phyloP scores from a whole-genome alignment of 139 green algal genomes.

The Picochlorum sp. region DNA sequence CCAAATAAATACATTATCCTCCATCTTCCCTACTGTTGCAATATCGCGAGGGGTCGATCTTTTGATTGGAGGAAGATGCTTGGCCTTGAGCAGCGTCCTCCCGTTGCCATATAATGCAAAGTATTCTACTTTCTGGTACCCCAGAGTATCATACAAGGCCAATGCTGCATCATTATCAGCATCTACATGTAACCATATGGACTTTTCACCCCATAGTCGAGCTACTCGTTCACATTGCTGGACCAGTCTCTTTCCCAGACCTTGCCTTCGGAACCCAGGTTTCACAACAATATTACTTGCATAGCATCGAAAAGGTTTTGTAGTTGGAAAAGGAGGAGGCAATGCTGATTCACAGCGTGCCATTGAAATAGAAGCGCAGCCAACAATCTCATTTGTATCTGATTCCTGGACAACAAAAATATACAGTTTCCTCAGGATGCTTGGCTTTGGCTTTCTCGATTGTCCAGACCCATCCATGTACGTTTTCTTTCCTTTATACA shows the following conservation, averaged over 20 bases:
- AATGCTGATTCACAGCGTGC: slow-evolving; percentile 46
- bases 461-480: not conserved
- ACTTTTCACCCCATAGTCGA: slow-evolving; percentile 32
- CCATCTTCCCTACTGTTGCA: not conserved
- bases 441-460: not conserved
- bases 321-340: slow-evolving; percentile 57
- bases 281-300: slow-evolving; percentile 60
- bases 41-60: not conserved
- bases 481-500: not conserved
- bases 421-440: not conserved
- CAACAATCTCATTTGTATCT: slow-evolving; percentile 7
- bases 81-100: not conserved
- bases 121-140: slow-evolving; percentile 28
- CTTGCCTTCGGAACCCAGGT: slow-evolving; percentile 24
- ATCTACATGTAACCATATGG: slow-evolving; percentile 52
- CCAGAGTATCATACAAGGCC: slow-evolving; percentile 36
- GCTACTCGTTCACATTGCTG: slow-evolving; percentile 39
- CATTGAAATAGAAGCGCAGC: slow-evolving; percentile 28
- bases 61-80: not conserved
- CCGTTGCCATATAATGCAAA: slow-evolving; percentile 3
- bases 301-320: slow-evolving; percentile 45
- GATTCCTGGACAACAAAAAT: slow-evolving; percentile 12
- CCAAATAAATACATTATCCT: slow-evolving; percentile 3
- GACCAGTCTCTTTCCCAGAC: slow-evolving; percentile 42
- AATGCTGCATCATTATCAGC: slow-evolving; percentile 29